These are phyloP conservation scores for Fusarium mundagurra DNA, from an alignment of 2,329 filamentous ascomycete species.

Conservation along the genomic window DNA sequence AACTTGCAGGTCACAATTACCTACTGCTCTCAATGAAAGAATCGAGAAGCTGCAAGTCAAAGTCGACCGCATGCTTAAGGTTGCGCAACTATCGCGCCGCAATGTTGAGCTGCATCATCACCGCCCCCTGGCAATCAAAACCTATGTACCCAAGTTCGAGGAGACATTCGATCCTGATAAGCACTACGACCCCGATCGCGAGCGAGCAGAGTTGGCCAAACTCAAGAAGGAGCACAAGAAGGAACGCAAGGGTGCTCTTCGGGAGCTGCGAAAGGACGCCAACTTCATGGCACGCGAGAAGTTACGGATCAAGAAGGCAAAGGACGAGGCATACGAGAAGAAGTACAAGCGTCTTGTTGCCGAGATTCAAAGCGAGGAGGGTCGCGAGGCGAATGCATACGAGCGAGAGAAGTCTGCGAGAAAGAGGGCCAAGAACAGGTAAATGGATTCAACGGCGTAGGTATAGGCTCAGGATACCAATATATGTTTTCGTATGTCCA, in stretches of 20 bases:
- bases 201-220: slow-evolving; percentile 85
- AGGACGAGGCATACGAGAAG: slow-evolving; percentile 92
- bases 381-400: slow-evolving; percentile 85
- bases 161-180: slow-evolving; percentile 93
- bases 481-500: slow-evolving; percentile 23
- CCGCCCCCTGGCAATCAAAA: slow-evolving; percentile 86
- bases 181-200: slow-evolving; percentile 96
- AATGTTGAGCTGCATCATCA: slow-evolving; percentile 92
- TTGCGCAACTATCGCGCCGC: slow-evolving; percentile 73
- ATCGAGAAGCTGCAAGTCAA: slow-evolving; percentile 56
- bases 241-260: slow-evolving; percentile 92
- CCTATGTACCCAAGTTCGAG: slow-evolving; percentile 92
- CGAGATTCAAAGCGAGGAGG: slow-evolving; percentile 96
- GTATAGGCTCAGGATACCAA: slow-evolving; percentile 35
- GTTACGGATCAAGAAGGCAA: slow-evolving; percentile 90
- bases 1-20: slow-evolving; percentile 60
- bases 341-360: slow-evolving; percentile 93
- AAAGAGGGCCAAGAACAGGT: slow-evolving; percentile 68
- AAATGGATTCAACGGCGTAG: slow-evolving; percentile 28
- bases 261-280: slow-evolving; percentile 94
- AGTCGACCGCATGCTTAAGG: slow-evolving; percentile 64
- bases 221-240: slow-evolving; percentile 92
- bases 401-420: slow-evolving; percentile 83
- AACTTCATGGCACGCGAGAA: slow-evolving; percentile 93
- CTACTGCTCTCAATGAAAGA: slow-evolving; percentile 53